These are phyloP conservation scores for Plasmodium chabaudi DNA, from an alignment of 169 alveolate genomes.

Conservation along the genomic window DNA sequence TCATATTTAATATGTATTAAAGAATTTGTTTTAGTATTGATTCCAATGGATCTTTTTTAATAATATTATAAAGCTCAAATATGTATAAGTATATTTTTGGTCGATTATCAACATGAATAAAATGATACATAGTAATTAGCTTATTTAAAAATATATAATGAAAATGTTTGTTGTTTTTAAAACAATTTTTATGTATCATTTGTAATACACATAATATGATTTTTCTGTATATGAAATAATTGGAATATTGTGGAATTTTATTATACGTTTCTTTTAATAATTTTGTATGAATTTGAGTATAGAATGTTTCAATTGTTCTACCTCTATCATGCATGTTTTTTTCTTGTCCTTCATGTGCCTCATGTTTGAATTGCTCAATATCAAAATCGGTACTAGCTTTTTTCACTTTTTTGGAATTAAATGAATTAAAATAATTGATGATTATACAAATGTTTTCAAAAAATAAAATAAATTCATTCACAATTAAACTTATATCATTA, in stretches of 20 bases:
- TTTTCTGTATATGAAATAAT: slow-evolving; percentile 36
- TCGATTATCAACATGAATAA: slow-evolving; percentile 16
- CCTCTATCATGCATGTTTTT: neutral
- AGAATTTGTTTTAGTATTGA: slow-evolving; percentile 47
- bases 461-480: slow-evolving; percentile 49
- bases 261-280: slow-evolving; percentile 25
- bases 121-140: slow-evolving; percentile 60
- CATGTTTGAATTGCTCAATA: neutral
- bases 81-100: slow-evolving; percentile 53
- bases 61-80: slow-evolving; percentile 44
- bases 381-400: neutral
- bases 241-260: slow-evolving; percentile 13
- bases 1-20: neutral
- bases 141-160: slow-evolving; percentile 63
- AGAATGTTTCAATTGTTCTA: slow-evolving; percentile 8
- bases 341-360: neutral
- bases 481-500: slow-evolving; percentile 48
- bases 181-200: slow-evolving; percentile 56
- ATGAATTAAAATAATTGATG: slow-evolving; percentile 23
- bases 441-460: slow-evolving; percentile 45
- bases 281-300: slow-evolving; percentile 17
- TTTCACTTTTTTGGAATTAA: neutral
- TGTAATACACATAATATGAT: slow-evolving; percentile 35
- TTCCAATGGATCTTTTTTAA: slow-evolving; percentile 23
- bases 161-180: slow-evolving; percentile 37